Evolutionary conservation across 768 basidiomycete species (phyloP).

Genomic region (Lactarius deliciosus): DNA sequence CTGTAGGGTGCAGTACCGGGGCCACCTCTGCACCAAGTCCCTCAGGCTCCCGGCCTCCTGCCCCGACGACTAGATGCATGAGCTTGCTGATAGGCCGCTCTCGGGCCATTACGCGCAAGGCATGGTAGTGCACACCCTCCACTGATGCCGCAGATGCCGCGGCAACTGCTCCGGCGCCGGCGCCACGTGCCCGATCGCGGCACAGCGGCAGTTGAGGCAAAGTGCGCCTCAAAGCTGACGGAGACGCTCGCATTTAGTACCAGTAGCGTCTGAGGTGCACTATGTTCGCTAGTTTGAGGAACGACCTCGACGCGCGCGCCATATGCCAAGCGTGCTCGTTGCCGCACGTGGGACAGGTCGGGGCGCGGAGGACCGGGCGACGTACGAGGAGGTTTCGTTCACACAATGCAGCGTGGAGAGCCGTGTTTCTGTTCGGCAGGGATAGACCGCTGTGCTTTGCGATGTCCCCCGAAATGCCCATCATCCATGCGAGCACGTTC

Average conservation of each 20-base stretch:
- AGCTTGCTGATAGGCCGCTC: too few relatives aligned
- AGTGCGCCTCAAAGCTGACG: slow-evolving; percentile 57
- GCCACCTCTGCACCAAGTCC: too few relatives aligned
- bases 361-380: slow-evolving; percentile 57
- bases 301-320: slow-evolving; percentile 68
- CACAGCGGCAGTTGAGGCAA: slow-evolving; percentile 36
- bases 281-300: slow-evolving; percentile 77
- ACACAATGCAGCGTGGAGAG: slow-evolving; percentile 44
- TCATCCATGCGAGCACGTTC: slow-evolving; percentile 91
- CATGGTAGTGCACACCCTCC: too few relatives aligned
- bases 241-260: slow-evolving; percentile 71
- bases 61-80: too few relatives aligned
- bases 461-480: slow-evolving; percentile 84
- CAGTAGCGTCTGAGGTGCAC: slow-evolving; percentile 87
- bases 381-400: slow-evolving; percentile 64
- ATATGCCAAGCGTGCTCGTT: slow-evolving; percentile 75
- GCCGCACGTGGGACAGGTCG: slow-evolving; percentile 59
- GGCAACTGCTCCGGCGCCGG: too few relatives aligned
- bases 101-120: too few relatives aligned
- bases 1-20: too few relatives aligned
- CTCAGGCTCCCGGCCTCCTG: too few relatives aligned
- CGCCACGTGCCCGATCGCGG: too few relatives aligned
- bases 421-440: slow-evolving; percentile 25
- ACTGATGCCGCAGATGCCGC: too few relatives aligned
- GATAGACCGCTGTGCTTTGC: slow-evolving; percentile 71